Base-by-base conservation (phyloP, 2,329 filamentous ascomycete species). In the Aschersonia sp. region DNA sequence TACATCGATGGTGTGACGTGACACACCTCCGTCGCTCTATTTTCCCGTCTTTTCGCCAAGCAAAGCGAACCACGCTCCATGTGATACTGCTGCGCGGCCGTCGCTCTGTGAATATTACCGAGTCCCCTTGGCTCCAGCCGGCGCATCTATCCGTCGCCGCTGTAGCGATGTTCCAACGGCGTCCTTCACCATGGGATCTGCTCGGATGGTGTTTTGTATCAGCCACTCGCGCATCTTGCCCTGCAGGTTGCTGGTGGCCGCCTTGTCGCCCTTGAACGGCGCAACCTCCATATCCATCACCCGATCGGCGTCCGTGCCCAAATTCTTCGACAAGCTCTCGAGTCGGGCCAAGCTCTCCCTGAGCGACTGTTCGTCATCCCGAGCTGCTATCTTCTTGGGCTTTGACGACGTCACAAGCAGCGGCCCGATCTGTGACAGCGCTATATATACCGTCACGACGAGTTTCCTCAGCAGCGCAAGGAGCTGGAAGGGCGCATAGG, bases 401-500 rank as follows among this genome's bases (percentile, higher is more conserved):
- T 60, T 52, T 48, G 60, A 53, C 57, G 9, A 7, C n/a, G 66
- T 52, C 66, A 65, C 64, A 10, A 86, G 64, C 5, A 87, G 66
- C 4, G 87, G 86, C 0, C 83, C 83, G 45, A 94, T 74, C 64
- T 94, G 87, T 5, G 81, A 81, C 49, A 94, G 77, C 45, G 86
- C 89, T 53, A 94, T 87, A 64, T 87, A 89, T 30, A 87, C 65
- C 2, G 87, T 89, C 46, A 97, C 69, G 12, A 81, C 79, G 29
- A 87, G 67, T 60, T 86, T 86, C 50, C 89, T 80, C 5, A 83
- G 77, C 6, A 97, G 75, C 11, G 74, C 67, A 49, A 95, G 74
- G 54, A 84, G 70, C 66, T 98, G 89, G 60, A 92, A 98, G 2
- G 89, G 90, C 4, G 97, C 73, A 54, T 84, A 85, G 4, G 83